Evolutionary conservation across 2,329 filamentous ascomycete genomes (phyloP).

Genomic region (Calonectria leucothoes): DNA sequence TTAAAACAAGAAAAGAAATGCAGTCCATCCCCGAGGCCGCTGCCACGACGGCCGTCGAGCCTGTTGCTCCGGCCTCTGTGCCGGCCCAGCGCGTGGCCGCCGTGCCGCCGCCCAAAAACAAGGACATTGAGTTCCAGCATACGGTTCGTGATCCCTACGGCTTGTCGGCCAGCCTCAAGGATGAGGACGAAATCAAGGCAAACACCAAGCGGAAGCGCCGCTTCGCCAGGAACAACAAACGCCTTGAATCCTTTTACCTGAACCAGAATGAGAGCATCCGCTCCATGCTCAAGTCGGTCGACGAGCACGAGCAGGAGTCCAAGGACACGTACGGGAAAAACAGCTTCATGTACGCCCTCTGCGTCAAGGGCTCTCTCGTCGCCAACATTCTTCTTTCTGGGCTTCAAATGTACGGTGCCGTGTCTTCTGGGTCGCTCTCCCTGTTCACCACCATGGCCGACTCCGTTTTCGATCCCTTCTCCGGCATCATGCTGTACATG

Average conservation of each 20-base stretch:
- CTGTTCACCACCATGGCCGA: constrained; percentile 11
- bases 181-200: neutral
- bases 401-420: neutral
- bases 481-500: constrained; percentile 11
- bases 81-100: neutral
- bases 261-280: constrained; percentile 8
- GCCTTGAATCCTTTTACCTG: neutral
- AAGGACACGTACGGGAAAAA: constrained; percentile 3
- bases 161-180: neutral
- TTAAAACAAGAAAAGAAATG: too few species aligned
- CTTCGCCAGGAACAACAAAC: neutral
- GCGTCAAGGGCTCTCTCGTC: constrained; percentile 3
- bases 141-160: neutral
- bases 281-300: constrained; percentile 7
- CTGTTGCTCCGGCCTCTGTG: neutral
- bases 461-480: constrained; percentile 8
- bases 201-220: neutral
- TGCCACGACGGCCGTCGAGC: neutral
- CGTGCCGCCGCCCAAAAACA: neutral
- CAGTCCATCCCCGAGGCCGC: neutral
- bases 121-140: constrained; percentile 10
- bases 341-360: neutral
- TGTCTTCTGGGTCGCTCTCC: neutral
- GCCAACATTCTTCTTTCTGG: neutral
- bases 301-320: neutral